Base-by-base conservation (phyloP, 2,329 filamentous ascomycete species). In the Exophiala dermatitidis region DNA sequence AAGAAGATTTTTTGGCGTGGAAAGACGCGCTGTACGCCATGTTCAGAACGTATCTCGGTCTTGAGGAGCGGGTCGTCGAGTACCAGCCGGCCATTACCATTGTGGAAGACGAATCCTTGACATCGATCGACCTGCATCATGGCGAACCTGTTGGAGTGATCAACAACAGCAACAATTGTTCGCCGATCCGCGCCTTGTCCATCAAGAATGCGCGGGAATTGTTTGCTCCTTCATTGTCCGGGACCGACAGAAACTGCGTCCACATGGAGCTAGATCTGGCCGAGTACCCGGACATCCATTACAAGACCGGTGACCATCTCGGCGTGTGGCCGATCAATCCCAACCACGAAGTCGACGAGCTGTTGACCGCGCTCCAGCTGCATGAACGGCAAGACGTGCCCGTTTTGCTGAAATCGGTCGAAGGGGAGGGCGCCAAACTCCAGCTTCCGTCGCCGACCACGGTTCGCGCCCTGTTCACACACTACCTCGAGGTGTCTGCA, bases 1-100 rank as follows among this genome's bases (percentile, higher is more conserved):
- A 95, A 72, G 90, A 96, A 72, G 90, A 96, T 66, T 96, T 95
- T 69, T 74, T 96, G 65, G 85, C 89, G 53, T 96, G 90, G 90
- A 96, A 95, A 73, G 90, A 96, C 62, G 85, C 87, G 54, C 93
- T 96, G 85, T 96, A 90, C 86, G 75, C 78, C 60, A 82, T 84
- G 53, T 77, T 96, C 50, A 78, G 84, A 26, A 78, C 84, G 60
- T 82, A 85, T 68, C 85, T 96, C 80, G 81, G 82, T 33, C 75
- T 95, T 50, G 84, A 94, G 70, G 90, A 96, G 72, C 86, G 88
- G 52, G 89, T 95, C 68, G 86, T 86, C 50, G 84, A 91, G 50
- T 96, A 95, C 68, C 87, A 95, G 69, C 88, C 91, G 48, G 82
- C 86, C 51, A 88, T 94, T 65, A 79, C 81, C 62, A 82, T 95